Conservation (phyloP, 1,284 basidiomycete species). For the Cutaneotrichosporon dermatis region DNA sequence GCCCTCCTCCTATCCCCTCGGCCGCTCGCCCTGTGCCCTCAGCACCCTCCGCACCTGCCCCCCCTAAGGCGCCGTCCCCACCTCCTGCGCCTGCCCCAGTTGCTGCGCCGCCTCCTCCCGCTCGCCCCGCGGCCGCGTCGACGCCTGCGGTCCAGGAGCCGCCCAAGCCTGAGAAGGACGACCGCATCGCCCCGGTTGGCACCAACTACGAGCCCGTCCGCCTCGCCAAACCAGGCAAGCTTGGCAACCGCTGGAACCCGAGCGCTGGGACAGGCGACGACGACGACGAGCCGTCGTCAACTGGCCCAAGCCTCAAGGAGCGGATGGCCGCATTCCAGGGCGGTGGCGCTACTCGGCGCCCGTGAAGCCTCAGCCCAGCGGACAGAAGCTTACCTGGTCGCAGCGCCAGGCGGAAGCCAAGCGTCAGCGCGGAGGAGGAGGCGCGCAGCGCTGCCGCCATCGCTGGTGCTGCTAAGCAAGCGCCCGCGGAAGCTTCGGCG, state of each 20-base stretch:
- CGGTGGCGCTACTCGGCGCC: constrained; percentile 22
- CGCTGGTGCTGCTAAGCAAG: constrained; percentile 32
- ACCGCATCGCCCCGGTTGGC: constrained; percentile 74
- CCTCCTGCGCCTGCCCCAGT: constrained; percentile 17
- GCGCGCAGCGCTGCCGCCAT: constrained; percentile 59
- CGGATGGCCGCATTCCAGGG: constrained; percentile 42
- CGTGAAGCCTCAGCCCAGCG: constrained; percentile 20
- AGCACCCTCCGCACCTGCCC: constrained; percentile 49
- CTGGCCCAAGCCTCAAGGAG: constrained; percentile 31
- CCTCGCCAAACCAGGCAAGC: constrained; percentile 69
- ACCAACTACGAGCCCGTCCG: constrained; percentile 83
- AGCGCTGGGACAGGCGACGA: constrained; percentile 48
- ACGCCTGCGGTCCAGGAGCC: constrained; percentile 40
- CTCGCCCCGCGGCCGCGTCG: constrained; percentile 25
- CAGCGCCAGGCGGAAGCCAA: constrained; percentile 82
- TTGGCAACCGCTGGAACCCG: constrained; percentile 70
- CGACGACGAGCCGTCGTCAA: constrained; percentile 36
- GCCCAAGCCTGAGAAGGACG: constrained; percentile 67
- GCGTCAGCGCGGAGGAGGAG: constrained; percentile 77
- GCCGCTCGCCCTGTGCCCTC: constrained; percentile 26
- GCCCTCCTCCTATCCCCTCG: constrained; percentile 43
- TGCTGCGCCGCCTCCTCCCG: constrained; percentile 15
- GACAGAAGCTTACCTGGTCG: constrained; percentile 82
- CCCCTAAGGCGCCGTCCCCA: constrained; percentile 20
- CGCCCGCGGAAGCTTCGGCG: constrained; percentile 8